Evolutionary conservation across 1,139 yeast genomes (phyloP), one percentile per base, ranked within the genome.

Genomic region (Hemisphaericaspora subhashii): DNA sequence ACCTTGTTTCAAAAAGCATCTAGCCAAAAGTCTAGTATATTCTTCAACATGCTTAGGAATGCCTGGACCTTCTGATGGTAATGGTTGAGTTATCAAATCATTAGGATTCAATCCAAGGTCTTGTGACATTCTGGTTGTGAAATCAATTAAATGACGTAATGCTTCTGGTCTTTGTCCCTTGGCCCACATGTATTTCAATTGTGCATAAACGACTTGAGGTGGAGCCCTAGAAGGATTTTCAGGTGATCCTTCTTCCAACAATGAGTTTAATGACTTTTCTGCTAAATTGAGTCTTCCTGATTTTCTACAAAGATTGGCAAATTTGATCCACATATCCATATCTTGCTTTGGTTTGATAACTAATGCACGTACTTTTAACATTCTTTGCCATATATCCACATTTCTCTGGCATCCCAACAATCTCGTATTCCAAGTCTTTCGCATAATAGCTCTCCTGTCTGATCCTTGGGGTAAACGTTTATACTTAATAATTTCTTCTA

Each of bases 311-410:
- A 94, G 71, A 53, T 94, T 92, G 22, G 98, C 98, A 72, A 92
- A 94, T 59, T 92, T 90, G 52, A 94, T 92, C 97, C 98, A 89
- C 81, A 90, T 88, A 44, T 88, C 94, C 95, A 90, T 86, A 58
- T 94, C 98, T 54, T 92, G 96, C 51, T 90, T 87, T 1, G 98
- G 99, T 47, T 86, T 86, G 31, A 92, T 87, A 12, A 94, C 98
- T 41, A 94, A 71, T 0, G 98, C 94, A 41, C 98, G 75, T 1
- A 92, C 96, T 58, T 90, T 87, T 45, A 94, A 74, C 83, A 92
- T 84, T 56, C 98, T 75, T 61, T 92, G 98, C 98, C 99, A 94
- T 17, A 90, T 90, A 63, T 94, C 99, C 36, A 92, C 98, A 64
- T 92, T 92, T 53, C 95, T 77, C 63, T 92, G 98, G 57, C 97